Conservation (phyloP, 805 yeast genomes). For the Brettanomyces nanus region DNA sequence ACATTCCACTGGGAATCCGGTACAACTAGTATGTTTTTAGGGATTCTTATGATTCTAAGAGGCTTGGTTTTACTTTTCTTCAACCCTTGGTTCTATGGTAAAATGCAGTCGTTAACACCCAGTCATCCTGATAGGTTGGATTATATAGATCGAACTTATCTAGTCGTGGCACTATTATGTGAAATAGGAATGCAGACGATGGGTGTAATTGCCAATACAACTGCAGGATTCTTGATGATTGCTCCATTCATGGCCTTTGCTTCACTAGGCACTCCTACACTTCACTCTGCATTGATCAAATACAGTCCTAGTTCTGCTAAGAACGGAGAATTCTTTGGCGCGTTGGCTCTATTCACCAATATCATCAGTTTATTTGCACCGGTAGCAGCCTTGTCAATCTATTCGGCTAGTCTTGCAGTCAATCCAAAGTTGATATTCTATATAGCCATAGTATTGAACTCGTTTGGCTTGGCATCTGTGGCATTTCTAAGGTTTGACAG, state of each 20-base stretch:
- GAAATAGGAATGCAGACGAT: constrained; percentile 13
- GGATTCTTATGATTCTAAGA: constrained; percentile 40
- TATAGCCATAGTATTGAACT: constrained; percentile 8
- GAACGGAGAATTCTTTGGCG: constrained; percentile 70
- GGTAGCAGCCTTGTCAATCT: constrained; percentile 36
- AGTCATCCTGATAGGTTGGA: constrained; percentile 41
- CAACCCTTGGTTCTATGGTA: constrained; percentile 40
- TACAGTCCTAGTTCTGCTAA: constrained; percentile 44
- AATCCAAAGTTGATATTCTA: constrained; percentile 31
- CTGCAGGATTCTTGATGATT: constrained; percentile 30
- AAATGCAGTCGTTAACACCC: constrained; percentile 28
- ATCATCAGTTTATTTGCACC: constrained; percentile 42
- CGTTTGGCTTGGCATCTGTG: neutral
- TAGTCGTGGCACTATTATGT: constrained; percentile 6
- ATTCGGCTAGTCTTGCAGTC: constrained; percentile 34
- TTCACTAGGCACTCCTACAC: constrained; percentile 45
- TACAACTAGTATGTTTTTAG: constrained; percentile 48
- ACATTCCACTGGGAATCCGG: constrained; percentile 46
- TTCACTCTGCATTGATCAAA: constrained; percentile 53
- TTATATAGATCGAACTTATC: constrained; percentile 21
- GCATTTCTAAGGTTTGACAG: neutral
- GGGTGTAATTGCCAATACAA: constrained; percentile 31
- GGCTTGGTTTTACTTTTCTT: constrained; percentile 41
- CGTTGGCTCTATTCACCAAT: constrained; percentile 51
- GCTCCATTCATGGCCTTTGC: constrained; percentile 38